phyloP scores from a whole-genome alignment of 108 stramenopile species.

The Cyclotella choctawhatcheeana region DNA sequence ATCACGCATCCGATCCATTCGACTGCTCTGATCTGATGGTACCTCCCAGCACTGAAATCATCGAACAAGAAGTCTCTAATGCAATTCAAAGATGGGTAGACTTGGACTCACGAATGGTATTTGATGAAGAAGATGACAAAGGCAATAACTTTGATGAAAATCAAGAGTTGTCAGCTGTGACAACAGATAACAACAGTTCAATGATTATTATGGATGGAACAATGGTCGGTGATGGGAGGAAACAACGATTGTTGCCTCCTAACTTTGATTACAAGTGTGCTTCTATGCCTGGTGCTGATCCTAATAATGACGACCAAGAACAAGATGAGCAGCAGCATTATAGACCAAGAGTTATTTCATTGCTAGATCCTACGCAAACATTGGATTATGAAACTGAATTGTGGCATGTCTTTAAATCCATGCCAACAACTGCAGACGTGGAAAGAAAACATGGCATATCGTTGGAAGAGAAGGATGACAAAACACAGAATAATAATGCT shows the following conservation, averaged over 20 bases:
- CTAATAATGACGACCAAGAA: background rate
- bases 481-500: too few species aligned
- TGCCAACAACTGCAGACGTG: constrained; percentile 60
- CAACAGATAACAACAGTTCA: background rate
- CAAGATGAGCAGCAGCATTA: background rate
- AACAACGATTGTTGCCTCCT: constrained; percentile 33
- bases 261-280: constrained; percentile 51
- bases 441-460: constrained; percentile 40
- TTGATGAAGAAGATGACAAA: constrained; percentile 15
- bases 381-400: constrained; percentile 74
- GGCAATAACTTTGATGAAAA: constrained; percentile 1
- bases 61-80: constrained; percentile 43
- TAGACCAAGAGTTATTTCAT: constrained; percentile 45
- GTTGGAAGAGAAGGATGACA: background rate
- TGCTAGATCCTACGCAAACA: constrained; percentile 48
- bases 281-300: background rate
- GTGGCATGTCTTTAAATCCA: constrained; percentile 70
- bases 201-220: constrained; percentile 26
- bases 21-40: constrained; percentile 63
- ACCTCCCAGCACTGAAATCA: constrained; percentile 43
- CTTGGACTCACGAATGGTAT: constrained; percentile 54
- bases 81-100: constrained; percentile 56
- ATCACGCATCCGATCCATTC: constrained; percentile 51
- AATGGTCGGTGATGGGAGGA: constrained; percentile 20
- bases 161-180: too few species aligned